Conservation (phyloP, 2,329 filamentous ascomycete genomes). For the Fusarium anguioides region DNA sequence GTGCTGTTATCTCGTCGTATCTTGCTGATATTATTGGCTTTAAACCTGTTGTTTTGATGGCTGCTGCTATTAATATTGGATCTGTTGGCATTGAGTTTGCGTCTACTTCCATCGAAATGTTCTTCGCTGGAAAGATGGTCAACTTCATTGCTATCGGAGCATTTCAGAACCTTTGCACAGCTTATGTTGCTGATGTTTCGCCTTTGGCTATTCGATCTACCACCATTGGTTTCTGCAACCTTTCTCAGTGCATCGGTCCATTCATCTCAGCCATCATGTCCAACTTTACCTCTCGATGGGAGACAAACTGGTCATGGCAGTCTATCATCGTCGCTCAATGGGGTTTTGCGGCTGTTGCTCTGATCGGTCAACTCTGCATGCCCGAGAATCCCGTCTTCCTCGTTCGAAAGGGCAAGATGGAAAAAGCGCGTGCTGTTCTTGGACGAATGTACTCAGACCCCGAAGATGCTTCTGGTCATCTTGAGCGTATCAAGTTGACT, state of each 20-base stretch:
- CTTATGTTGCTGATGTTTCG: constrained; percentile 53
- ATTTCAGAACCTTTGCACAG: constrained; percentile 52
- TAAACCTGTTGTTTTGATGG: constrained; percentile 33
- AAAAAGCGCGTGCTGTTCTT: constrained; percentile 45
- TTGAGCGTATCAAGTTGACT: constrained; percentile 60
- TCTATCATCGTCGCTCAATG: constrained; percentile 55
- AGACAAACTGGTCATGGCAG: constrained; percentile 55
- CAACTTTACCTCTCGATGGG: constrained; percentile 51
- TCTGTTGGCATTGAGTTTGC: constrained; percentile 48
- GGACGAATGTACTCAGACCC: constrained; percentile 58
- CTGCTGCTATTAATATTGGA: constrained; percentile 42
- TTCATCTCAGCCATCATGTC: constrained; percentile 54
- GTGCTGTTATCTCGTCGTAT: constrained; percentile 41
- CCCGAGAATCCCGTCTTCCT: constrained; percentile 64
- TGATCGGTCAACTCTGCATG: constrained; percentile 52
- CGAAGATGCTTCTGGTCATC: constrained; percentile 51
- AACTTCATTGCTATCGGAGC: constrained; percentile 51
- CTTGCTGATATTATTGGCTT: constrained; percentile 42
- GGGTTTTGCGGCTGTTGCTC: constrained; percentile 52
- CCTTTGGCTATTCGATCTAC: constrained; percentile 53
- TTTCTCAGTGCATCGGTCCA: constrained; percentile 55
- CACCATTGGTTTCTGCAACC: constrained; percentile 51
- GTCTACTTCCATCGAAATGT: constrained; percentile 46
- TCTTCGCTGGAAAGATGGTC: constrained; percentile 47
- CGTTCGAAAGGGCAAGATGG: constrained; percentile 54